Evolutionary conservation across 2,329 filamentous ascomycete species (phyloP), one percentile per base, ranked within the genome.

Genomic region (Penicillium brasilianum): DNA sequence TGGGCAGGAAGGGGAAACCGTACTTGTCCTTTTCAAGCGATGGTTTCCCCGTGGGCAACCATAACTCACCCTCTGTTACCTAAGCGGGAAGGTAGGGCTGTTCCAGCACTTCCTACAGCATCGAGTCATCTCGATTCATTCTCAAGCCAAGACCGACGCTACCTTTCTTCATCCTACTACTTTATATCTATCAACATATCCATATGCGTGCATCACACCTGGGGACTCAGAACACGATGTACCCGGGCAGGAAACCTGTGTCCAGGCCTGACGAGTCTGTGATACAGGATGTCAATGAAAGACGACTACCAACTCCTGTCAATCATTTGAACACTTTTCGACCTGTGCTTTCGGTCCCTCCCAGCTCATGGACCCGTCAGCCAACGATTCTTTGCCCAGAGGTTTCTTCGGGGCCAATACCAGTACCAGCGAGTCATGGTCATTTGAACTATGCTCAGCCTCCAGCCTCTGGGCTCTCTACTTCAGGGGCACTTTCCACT

Each of bases 251-350:
- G 28, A 10, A n/a, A 11, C 13, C 48, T 7, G 30, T 20, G 3
- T 14, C 14, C 28, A 32, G 28, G 4, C 5, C 7, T 32, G 48
- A 50, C 9, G 28, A 50, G n/a, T 34, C 30, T 34, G 48, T 11
- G 2, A 20, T 4, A 16, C n/a, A 13, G n/a, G 11, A 32, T 14
- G 14, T 30, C 14, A 18, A 48, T 16, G 14, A 30, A 30, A 48
- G 44, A 48, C 44, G 44, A 48, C 25, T 48, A 5, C 44, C 44
- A n/a, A 30, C 25, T 48, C 44, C 44, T 48, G 25, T 48, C 44
- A 48, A 48, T 48, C 44, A 30, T 16, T 48, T 30, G 7, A 30
- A 30, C 22, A 48, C 22, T n/a, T 25, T n/a, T 48, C 44, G 44
- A 30, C 25, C 44, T 48, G 8, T 8, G n/a, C 22, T 25, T 48